A percentile compares a stretch with the other conserved stretches of the same genome.
These are phyloP conservation scores for Crithidia brevicula DNA, from an alignment of 208 protist species.

Conservation along the genomic window DNA sequence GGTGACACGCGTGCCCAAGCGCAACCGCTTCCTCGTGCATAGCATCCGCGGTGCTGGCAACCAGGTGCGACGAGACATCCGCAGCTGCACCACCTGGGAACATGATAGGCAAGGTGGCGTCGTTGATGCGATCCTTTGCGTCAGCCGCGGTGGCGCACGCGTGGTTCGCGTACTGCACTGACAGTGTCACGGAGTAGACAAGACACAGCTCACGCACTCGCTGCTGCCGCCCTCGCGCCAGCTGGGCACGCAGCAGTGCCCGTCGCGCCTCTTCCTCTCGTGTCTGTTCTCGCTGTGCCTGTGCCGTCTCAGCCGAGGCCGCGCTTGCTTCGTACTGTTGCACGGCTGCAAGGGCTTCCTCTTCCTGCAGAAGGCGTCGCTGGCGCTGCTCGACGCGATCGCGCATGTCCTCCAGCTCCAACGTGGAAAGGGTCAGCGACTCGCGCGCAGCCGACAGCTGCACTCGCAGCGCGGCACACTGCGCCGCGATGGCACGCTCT, in stretches of 20 bases:
- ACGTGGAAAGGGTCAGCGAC: constrained; percentile 29
- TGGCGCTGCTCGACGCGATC: constrained; percentile 36
- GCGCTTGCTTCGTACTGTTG: constrained; percentile 1
- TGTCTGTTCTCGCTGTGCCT: background rate
- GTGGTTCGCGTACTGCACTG: constrained; percentile 27
- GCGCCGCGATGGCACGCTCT: constrained; percentile 17
- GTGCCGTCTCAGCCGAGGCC: constrained; percentile 1
- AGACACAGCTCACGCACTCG: constrained; percentile 33
- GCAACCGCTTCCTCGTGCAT: constrained; percentile 58
- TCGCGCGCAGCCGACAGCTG: constrained; percentile 40
- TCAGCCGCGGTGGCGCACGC: constrained; percentile 17
- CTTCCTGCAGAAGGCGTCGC: constrained; percentile 23
- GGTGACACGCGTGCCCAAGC: constrained; percentile 57
- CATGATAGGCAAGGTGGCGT: constrained; percentile 25
- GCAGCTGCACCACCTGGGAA: constrained; percentile 20
- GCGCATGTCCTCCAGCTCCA: constrained; percentile 41
- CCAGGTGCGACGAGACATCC: constrained; percentile 28
- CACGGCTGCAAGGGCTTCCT: constrained; percentile 32
- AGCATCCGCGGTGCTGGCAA: constrained; percentile 36
- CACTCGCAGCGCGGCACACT: constrained; percentile 41
- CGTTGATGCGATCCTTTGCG: constrained; percentile 42
- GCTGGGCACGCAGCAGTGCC: constrained; percentile 38
- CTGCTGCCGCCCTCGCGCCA: constrained; percentile 29
- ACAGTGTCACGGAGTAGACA: constrained; percentile 43
- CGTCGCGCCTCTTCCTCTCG: constrained; percentile 36